phyloP scores from a whole-genome alignment of 768 basidiomycete genomes.

The Cystobasidiopsis lactophilus region DNA sequence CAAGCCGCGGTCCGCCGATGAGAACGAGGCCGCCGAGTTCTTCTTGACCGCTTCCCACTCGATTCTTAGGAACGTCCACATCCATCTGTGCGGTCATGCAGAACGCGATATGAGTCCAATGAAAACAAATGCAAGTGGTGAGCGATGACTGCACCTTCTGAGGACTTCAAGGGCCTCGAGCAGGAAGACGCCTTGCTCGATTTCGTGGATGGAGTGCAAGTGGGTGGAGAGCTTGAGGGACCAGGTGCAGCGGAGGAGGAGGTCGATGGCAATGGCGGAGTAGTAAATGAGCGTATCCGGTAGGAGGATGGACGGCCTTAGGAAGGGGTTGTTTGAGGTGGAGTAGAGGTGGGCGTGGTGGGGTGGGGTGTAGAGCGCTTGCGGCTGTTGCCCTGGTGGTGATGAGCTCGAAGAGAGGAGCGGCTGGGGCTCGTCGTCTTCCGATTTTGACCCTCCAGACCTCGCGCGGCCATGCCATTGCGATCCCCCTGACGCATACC shows the following conservation, averaged over 20 bases:
- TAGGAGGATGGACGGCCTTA: constrained; percentile 53
- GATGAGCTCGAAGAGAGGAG: neutral
- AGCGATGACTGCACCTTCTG: no score
- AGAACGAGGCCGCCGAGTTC: no score
- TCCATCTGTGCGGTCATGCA: constrained; percentile 87
- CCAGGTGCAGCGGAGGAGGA: constrained; percentile 81
- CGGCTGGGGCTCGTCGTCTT: neutral
- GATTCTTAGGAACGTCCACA: constrained; percentile 91
- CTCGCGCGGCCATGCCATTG: neutral
- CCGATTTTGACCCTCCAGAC: neutral
- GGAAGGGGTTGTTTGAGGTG: constrained; percentile 21
- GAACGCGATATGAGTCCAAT: no score
- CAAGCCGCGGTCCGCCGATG: no score
- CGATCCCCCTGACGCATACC: no score
- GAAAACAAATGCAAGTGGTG: no score
- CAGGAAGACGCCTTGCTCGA: constrained; percentile 63
- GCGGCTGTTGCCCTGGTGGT: neutral
- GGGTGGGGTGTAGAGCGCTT: neutral
- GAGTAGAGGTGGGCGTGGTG: neutral
- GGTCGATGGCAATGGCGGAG: constrained; percentile 53
- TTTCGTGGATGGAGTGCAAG: constrained; percentile 53
- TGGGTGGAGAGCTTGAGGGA: constrained; percentile 72
- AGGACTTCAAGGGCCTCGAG: constrained; percentile 75
- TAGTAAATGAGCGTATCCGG: constrained; percentile 63
- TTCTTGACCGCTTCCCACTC: constrained; percentile 53